Evolutionary conservation across 192 early-diverging fungal species (phyloP), one percentile per base, ranked within the genome.

Genomic region (Chytriomyces hyalinus): DNA sequence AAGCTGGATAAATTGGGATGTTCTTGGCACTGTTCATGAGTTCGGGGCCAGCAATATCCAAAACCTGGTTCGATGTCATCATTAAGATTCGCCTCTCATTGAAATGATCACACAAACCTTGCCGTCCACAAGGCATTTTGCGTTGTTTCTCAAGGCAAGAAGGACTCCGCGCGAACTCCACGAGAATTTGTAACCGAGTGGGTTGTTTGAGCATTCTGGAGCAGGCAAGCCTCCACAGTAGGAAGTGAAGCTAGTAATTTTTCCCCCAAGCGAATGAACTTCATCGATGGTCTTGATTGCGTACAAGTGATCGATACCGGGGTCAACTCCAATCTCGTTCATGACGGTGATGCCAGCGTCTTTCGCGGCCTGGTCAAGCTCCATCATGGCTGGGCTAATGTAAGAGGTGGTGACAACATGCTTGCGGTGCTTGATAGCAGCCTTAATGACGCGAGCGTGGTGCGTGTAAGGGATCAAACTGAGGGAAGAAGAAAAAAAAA

Each of bases 101-200:
- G 6, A 22, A 61, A 61, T 22, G 11, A 61, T 24, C 15, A 28
- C 47, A 77, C 65, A 17, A 67, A 90, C 90, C 81, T 92, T 87
- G 53, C 91, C 90, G 79, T 93, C 89, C 79, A 87, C 84, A 78
- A 92, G 90, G 84, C 91, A 99, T 63, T 85, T 94, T 71, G 97
- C 97, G 67, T 87, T 93, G 89, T 98, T 99, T 80, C 94, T 90
- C 70, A 97, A 87, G 43, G 97, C 97, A 61, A 99, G 89, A 59
- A 99, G 86, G n/a, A 99, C 97, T 68, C 98, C 98, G 78, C 96
- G 93, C 17, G 97, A 93, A 51, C 93, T 95, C 98, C 98, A 99
- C 78, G 91, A 93, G 88, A 99, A 99, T 84, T 99, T 99, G 93
- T 99, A 89, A 6, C 88, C 95, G 15, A 99, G 82, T 53, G 96